These are phyloP conservation scores for Ceratonia siliqua DNA, from an alignment of 306 rosid genomes.

Conservation along the genomic window DNA sequence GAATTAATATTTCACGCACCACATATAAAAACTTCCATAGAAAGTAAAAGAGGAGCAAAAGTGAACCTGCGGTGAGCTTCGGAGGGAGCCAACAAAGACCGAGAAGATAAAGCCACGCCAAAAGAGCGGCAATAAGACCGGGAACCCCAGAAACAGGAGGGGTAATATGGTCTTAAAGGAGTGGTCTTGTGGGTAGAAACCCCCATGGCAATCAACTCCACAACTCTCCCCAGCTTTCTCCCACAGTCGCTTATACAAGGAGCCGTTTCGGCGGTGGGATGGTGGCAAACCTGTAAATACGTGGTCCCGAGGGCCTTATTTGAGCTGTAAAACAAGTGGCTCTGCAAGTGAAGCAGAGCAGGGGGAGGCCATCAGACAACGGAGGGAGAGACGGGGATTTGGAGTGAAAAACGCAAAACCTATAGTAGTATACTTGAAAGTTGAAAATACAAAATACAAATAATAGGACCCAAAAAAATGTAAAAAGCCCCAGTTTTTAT, in stretches of 20 bases:
- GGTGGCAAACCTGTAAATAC: slow-evolving; percentile 36
- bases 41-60: background rate
- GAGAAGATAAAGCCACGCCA: slow-evolving; percentile 42
- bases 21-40: background rate
- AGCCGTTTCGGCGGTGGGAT: slow-evolving; percentile 43
- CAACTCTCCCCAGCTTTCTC: slow-evolving; percentile 60
- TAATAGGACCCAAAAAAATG: background rate
- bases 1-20: slow-evolving; percentile 8
- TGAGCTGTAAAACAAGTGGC: slow-evolving; percentile 34
- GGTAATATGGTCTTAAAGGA: slow-evolving; percentile 58
- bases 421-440: too few species aligned
- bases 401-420: background rate
- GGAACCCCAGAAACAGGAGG: slow-evolving; percentile 54
- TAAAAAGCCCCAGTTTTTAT: background rate
- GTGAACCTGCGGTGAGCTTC: slow-evolving; percentile 49
- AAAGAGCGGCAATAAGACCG: slow-evolving; percentile 42
- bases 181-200: slow-evolving; percentile 53
- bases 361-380: slow-evolving; percentile 27
- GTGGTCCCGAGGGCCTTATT: background rate
- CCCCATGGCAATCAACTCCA: slow-evolving; percentile 60
- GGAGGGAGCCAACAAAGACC: slow-evolving; percentile 47
- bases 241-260: slow-evolving; percentile 36
- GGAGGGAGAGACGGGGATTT: background rate
- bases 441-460: background rate
- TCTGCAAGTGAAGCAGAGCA: slow-evolving; percentile 36